A percentile compares a stretch with the other conserved stretches of the same genome.
These are phyloP conservation scores for Pseudevernia furfuracea DNA, from an alignment of 495 filamentous ascomycete species.

Conservation along the genomic window DNA sequence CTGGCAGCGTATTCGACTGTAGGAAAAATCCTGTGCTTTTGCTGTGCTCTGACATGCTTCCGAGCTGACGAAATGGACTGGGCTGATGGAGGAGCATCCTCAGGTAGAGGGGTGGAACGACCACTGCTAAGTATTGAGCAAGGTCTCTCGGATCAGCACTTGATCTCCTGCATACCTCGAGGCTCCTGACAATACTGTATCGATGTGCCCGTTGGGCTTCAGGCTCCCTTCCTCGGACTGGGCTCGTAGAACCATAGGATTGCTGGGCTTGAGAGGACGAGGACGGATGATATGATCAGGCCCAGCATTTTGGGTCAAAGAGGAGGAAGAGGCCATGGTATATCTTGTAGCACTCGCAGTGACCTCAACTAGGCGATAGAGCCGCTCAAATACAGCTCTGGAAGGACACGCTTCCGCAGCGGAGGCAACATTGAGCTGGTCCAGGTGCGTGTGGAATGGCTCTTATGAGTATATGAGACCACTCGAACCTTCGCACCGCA, in stretches of 20 bases:
- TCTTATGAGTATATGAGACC: neutral
- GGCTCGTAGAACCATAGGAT: slow-evolving; percentile 33
- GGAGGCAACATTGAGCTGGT: slow-evolving; percentile 10
- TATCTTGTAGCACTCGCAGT: neutral
- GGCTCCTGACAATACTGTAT: slow-evolving; percentile 19
- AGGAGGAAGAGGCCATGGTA: slow-evolving; percentile 15
- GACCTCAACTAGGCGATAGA: neutral
- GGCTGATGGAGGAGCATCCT: slow-evolving; percentile 84
- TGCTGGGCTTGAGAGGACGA: slow-evolving; percentile 34
- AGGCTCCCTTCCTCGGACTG: slow-evolving; percentile 27
- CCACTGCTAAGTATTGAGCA: slow-evolving; percentile 48
- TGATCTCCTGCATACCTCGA: slow-evolving; percentile 22
- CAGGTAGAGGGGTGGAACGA: slow-evolving; percentile 77
- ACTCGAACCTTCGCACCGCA: neutral
- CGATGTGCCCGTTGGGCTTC: slow-evolving; percentile 17
- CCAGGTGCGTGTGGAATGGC: neutral
- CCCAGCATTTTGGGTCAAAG: slow-evolving; percentile 19
- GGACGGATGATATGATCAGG: slow-evolving; percentile 35
- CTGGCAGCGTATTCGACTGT: slow-evolving; percentile 88
- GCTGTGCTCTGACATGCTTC: slow-evolving; percentile 75
- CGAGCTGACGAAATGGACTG: slow-evolving; percentile 76
- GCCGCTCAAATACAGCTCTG: neutral
- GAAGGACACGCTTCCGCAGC: neutral
- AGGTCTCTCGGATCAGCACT: slow-evolving; percentile 1
- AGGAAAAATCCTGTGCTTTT: slow-evolving; percentile 83